These are phyloP conservation scores for Malus sylvestris DNA, from an alignment of 306 rosid genomes.

Conservation along the genomic window DNA sequence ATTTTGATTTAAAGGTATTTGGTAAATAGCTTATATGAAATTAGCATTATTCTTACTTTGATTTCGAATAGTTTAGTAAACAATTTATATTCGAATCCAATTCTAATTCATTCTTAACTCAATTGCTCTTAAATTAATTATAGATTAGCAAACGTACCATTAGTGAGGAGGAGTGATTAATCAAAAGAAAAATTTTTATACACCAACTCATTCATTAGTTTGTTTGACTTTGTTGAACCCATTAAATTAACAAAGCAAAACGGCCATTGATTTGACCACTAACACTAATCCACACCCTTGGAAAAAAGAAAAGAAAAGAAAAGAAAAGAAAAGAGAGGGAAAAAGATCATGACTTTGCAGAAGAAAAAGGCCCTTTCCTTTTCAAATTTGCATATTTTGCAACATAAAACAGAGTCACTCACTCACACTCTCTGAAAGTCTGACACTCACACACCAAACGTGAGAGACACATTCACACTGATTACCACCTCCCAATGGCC, in stretches of 20 bases:
- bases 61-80: no score
- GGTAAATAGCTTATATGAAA: no score
- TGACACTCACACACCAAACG: slow-evolving; percentile 17
- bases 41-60: no score
- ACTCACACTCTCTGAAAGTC: background rate
- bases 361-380: slow-evolving; percentile 29
- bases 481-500: background rate
- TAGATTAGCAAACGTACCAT: no score
- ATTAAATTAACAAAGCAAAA: background rate
- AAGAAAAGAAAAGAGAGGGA: background rate
- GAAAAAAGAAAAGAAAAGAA: background rate
- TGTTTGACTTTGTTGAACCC: background rate
- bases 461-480: slow-evolving; percentile 10
- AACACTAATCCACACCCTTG: background rate
- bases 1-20: no score
- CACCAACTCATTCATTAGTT: background rate
- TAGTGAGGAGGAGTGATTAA: accelerated
- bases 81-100: accelerated
- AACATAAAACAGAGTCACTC: background rate
- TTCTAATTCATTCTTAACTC: no score
- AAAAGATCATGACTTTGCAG: slow-evolving; percentile 29
- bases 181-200: background rate
- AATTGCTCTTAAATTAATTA: no score
- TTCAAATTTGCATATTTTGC: background rate
- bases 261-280: background rate